Conservation (phyloP, 495 filamentous ascomycete genomes). For the Annulohypoxylon stygium region DNA sequence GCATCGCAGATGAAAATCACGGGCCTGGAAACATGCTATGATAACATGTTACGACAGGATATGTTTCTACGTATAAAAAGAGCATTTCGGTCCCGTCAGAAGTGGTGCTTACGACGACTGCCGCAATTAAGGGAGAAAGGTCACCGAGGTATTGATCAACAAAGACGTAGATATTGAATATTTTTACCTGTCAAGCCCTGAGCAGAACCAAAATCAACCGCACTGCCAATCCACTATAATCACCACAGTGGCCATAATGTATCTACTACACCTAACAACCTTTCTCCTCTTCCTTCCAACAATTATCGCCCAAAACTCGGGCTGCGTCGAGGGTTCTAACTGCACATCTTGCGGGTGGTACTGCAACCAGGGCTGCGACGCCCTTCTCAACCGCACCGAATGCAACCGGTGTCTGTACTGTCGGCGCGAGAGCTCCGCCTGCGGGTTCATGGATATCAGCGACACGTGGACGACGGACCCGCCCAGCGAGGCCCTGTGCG, state of each 20-base stretch:
- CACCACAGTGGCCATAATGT: conserved; percentile 11
- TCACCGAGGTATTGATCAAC: neutral
- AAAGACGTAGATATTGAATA: neutral
- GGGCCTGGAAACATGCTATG: conserved; percentile 15
- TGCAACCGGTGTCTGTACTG: conserved; percentile 45
- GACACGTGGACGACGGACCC: conserved; percentile 30
- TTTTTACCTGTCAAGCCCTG: neutral
- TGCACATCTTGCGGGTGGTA: conserved; percentile 38
- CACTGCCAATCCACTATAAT: no score
- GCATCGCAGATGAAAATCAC: conserved; percentile 22
- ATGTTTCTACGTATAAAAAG: conserved; percentile 12
- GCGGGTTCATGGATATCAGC: conserved; percentile 32
- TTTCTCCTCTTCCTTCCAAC: conserved; percentile 10
- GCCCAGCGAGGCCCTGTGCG: conserved; percentile 37
- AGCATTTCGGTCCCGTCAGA: neutral
- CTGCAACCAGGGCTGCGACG: conserved; percentile 39
- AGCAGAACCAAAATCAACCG: neutral
- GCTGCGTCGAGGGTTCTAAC: conserved; percentile 5
- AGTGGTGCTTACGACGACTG: neutral
- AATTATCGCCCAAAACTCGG: neutral
- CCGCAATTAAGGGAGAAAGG: neutral
- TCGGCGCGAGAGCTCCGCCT: conserved; percentile 45
- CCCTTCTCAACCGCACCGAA: conserved; percentile 20
- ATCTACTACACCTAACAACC: conserved; percentile 3
- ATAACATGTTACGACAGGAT: conserved; percentile 11